Evolutionary conservation across 495 filamentous ascomycete genomes (phyloP).

Genomic region (Achaetomiella virescens): DNA sequence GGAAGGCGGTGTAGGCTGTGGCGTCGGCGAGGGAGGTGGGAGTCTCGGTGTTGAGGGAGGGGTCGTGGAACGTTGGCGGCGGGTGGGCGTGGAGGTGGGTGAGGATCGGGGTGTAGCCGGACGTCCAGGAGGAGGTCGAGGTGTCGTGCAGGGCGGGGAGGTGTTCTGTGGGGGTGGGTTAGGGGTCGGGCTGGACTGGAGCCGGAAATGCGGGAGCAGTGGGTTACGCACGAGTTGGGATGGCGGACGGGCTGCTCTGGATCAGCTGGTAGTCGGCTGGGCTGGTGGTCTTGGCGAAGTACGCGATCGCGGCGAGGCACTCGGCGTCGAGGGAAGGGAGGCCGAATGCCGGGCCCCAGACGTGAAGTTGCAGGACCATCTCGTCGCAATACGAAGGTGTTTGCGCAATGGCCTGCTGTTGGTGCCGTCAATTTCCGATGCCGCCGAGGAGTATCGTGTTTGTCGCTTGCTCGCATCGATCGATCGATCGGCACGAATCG

Average conservation of each 20-base stretch:
- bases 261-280: conserved; percentile 66
- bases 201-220: background rate
- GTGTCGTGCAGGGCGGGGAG: conserved; percentile 68
- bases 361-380: conserved; percentile 65
- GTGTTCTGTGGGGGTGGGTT: conserved; percentile 48
- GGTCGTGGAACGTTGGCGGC: conserved; percentile 54
- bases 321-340: conserved; percentile 87
- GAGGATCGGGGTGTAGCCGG: conserved; percentile 69
- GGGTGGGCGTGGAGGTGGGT: conserved; percentile 50
- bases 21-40: conserved; percentile 47
- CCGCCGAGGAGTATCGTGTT: background rate
- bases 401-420: background rate
- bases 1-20: conserved; percentile 62
- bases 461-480: background rate
- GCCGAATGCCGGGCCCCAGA: conserved; percentile 85
- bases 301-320: conserved; percentile 73
- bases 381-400: background rate
- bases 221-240: conserved; percentile 62
- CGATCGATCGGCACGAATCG: background rate
- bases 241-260: conserved; percentile 63
- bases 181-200: background rate
- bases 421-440: background rate
- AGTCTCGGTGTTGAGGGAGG: conserved; percentile 50
- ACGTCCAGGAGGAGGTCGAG: conserved; percentile 47
- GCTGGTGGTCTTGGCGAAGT: conserved; percentile 53